These are phyloP conservation scores for Exophiala lecanii-corni DNA, from an alignment of 2,329 filamentous ascomycete genomes.

Conservation along the genomic window DNA sequence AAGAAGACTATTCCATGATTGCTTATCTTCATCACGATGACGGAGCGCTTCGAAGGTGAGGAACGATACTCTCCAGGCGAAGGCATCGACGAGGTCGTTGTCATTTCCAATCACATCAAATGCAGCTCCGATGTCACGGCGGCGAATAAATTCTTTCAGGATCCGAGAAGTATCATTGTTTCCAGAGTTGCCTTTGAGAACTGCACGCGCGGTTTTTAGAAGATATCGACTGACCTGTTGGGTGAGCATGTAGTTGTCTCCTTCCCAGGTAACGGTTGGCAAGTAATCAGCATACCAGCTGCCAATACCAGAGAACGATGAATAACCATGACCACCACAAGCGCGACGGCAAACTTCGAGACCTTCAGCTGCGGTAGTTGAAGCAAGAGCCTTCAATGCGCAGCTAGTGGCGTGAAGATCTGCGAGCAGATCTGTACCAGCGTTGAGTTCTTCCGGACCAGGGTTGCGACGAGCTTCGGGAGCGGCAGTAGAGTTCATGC, in stretches of 20 bases:
- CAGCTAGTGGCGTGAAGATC: conserved; percentile 73
- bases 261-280: conserved; percentile 66
- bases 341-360: conserved; percentile 69
- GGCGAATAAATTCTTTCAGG: conserved; percentile 58
- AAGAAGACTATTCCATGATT: conserved; percentile 71
- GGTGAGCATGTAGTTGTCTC: conserved; percentile 76
- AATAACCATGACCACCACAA: conserved; percentile 73
- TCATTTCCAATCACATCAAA: conserved; percentile 69
- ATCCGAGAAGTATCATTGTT: conserved; percentile 66
- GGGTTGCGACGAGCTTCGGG: conserved; percentile 49
- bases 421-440: conserved; percentile 64
- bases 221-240: conserved; percentile 73
- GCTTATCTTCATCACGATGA: conserved; percentile 69
- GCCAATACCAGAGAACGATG: conserved; percentile 67
- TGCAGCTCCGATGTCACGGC: conserved; percentile 65
- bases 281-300: conserved; percentile 72
- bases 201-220: conserved; percentile 67
- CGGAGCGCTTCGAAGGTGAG: conserved; percentile 71
- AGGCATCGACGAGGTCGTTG: conserved; percentile 65
- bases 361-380: conserved; percentile 67
- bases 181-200: conserved; percentile 59
- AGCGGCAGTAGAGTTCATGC: conserved; percentile 49
- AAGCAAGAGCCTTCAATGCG: conserved; percentile 68
- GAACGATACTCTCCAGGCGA: conserved; percentile 69
- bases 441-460: conserved; percentile 63